These are phyloP conservation scores for Saccharomycopsis vini DNA, from an alignment of 805 yeast species.

Conservation along the genomic window DNA sequence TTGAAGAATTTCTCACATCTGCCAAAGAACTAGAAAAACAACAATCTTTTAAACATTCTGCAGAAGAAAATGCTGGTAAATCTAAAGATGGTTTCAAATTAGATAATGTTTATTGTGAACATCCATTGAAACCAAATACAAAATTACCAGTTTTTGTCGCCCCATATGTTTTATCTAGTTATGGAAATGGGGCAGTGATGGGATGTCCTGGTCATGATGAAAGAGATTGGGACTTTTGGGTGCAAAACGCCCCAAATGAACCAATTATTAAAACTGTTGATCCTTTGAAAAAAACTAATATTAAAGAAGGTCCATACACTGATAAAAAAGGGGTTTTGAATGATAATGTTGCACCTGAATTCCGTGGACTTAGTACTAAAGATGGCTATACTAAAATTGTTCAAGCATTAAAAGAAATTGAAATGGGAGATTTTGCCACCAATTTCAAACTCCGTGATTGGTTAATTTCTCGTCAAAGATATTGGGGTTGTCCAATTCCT, in stretches of 20 bases:
- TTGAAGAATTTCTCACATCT: constrained; percentile 38
- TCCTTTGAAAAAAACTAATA: constrained; percentile 8
- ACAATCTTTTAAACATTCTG: constrained; percentile 6
- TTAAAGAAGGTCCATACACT: constrained; percentile 28
- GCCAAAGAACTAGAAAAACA: constrained; percentile 24
- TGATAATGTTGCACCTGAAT: constrained; percentile 27
- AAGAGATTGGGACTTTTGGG: constrained; percentile 81
- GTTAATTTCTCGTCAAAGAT: constrained; percentile 89
- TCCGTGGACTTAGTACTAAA: constrained; percentile 38
- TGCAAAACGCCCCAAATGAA: constrained; percentile 39
- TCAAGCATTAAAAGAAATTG: constrained; percentile 29
- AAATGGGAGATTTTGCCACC: constrained; percentile 38
- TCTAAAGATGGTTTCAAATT: constrained; percentile 49
- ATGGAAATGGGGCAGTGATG: constrained; percentile 95
- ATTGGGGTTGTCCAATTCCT: constrained; percentile 99
- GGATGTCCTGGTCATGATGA: constrained; percentile 94
- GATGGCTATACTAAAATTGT: constrained; percentile 47
- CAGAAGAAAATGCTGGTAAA: constrained; percentile 21
- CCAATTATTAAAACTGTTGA: constrained; percentile 37
- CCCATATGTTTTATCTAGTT: constrained; percentile 76
- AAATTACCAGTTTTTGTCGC: constrained; percentile 72
- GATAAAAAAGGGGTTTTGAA: constrained; percentile 41
- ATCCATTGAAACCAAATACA: constrained; percentile 51
- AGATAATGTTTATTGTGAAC: constrained; percentile 32
- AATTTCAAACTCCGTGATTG: constrained; percentile 79